Evolutionary conservation across 139 green algal species (phyloP).

Genomic region (Chlorella vulgaris): DNA sequence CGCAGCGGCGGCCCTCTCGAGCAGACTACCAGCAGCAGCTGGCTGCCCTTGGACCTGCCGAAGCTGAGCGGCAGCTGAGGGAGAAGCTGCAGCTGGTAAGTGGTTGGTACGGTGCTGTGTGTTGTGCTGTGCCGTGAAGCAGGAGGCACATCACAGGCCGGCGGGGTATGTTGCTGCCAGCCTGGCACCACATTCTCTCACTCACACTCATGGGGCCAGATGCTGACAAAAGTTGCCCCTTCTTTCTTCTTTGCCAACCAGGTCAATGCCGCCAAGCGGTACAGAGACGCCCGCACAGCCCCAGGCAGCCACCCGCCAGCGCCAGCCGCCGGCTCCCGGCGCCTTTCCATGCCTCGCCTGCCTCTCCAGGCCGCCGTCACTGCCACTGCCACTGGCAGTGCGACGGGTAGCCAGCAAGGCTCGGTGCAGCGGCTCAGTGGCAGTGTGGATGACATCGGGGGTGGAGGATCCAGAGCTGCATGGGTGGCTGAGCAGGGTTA

Average conservation of each 20-base stretch:
- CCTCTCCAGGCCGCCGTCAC: no score
- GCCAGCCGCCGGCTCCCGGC: no score
- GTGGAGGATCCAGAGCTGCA: background rate
- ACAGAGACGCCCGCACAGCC: background rate
- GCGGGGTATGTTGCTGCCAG: no score
- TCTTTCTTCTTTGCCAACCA: no score
- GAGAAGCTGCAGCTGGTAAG: conserved; percentile 8
- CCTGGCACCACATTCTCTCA: background rate
- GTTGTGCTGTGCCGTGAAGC: background rate
- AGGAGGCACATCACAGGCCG: no score
- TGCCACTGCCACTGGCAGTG: background rate
- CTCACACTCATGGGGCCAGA: background rate
- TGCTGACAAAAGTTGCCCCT: no score
- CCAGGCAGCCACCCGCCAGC: background rate
- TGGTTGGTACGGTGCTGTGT: background rate
- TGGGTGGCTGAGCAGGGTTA: no score
- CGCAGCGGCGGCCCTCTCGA: background rate
- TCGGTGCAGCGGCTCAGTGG: no score
- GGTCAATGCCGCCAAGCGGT: conserved; percentile 12
- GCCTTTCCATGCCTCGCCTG: background rate
- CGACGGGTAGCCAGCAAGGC: background rate
- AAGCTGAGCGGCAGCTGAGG: background rate
- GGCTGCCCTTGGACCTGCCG: background rate
- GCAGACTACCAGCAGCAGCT: background rate
- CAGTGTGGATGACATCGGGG: no score